phyloP scores from a whole-genome alignment of 257 asterid species.

The Datura wrightii region DNA sequence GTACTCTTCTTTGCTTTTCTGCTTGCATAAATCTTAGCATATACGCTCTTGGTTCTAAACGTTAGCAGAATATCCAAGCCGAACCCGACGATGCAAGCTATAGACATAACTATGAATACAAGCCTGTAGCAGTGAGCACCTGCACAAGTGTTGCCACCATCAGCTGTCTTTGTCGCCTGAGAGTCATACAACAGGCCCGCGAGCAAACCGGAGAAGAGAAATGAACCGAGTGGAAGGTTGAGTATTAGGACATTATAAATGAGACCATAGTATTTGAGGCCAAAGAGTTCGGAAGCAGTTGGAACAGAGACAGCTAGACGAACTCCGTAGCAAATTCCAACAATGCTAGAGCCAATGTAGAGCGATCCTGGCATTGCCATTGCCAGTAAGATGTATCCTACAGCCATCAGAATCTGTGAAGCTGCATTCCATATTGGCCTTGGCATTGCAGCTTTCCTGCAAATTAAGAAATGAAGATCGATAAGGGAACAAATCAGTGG shows the following conservation, averaged over 20 bases:
- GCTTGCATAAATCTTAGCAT: conserved; percentile 45
- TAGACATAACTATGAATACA: conserved; percentile 54
- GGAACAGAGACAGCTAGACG: conserved; percentile 58
- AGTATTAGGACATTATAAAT: conserved; percentile 53
- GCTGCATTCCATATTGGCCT: conserved; percentile 60
- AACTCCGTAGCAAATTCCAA: conserved; percentile 56
- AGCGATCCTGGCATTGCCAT: conserved; percentile 58
- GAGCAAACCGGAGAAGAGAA: conserved; percentile 59
- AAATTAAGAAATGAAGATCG: background rate
- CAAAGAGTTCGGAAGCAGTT: conserved; percentile 55
- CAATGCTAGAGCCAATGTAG: conserved; percentile 51
- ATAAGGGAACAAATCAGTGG: background rate
- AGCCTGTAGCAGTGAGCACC: conserved; percentile 56
- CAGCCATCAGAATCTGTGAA: conserved; percentile 54
- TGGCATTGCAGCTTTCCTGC: conserved; percentile 54
- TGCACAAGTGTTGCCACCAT: conserved; percentile 50
- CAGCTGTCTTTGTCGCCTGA: conserved; percentile 42
- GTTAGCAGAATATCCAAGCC: conserved; percentile 45
- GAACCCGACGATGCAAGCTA: conserved; percentile 50
- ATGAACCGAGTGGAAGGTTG: conserved; percentile 55
- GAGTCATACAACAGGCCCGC: conserved; percentile 52
- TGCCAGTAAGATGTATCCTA: conserved; percentile 48
- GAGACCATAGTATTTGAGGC: conserved; percentile 52
- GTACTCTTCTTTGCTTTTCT: conserved; percentile 41
- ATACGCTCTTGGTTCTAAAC: conserved; percentile 43